These are phyloP conservation scores for Epithele typhae DNA, from an alignment of 768 basidiomycete genomes.

Conservation along the genomic window DNA sequence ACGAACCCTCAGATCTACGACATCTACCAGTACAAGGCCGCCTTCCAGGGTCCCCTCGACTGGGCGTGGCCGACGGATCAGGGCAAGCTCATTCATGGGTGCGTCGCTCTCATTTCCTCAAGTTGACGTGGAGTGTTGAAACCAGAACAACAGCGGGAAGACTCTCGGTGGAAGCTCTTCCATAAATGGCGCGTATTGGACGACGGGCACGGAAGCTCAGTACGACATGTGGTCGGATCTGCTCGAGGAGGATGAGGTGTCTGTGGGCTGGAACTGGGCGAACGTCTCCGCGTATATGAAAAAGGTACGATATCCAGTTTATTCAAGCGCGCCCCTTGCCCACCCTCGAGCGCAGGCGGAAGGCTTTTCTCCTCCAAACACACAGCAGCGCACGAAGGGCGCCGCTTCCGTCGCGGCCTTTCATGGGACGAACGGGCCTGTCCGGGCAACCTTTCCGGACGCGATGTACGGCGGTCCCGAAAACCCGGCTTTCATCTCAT, in stretches of 20 bases:
- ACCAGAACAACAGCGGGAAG: slow-evolving; percentile 33
- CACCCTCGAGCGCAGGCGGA: slow-evolving; percentile 39
- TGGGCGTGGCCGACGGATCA: slow-evolving; percentile 3
- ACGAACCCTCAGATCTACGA: slow-evolving; percentile 41
- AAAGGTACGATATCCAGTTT: slow-evolving; percentile 4
- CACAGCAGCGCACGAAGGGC: slow-evolving; percentile 40
- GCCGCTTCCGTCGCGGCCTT: slow-evolving; percentile 39
- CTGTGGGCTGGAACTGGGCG: slow-evolving; percentile 22
- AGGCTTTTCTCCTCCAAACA: slow-evolving; percentile 43
- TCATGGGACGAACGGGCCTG: slow-evolving; percentile 50
- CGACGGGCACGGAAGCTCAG: not conserved
- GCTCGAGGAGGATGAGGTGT: not conserved
- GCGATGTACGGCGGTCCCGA: slow-evolving; percentile 41
- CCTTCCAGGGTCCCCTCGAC: slow-evolving; percentile 40
- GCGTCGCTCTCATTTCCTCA: slow-evolving; percentile 3
- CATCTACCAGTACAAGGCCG: slow-evolving; percentile 39
- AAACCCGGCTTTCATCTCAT: slow-evolving; percentile 40
- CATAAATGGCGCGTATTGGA: slow-evolving; percentile 1
- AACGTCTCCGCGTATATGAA: slow-evolving; percentile 18
- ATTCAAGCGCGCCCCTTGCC: not conserved
- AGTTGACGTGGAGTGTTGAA: not conserved
- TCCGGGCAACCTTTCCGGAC: slow-evolving; percentile 48
- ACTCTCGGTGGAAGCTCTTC: slow-evolving; percentile 35
- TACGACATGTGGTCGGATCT: slow-evolving; percentile 16
- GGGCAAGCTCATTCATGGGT: slow-evolving; percentile 25